Percentiles rank a stretch among this genome's conserved stretches.
Evolutionary conservation across 768 basidiomycete species (phyloP).

Genomic region (Trametes meyenii): DNA sequence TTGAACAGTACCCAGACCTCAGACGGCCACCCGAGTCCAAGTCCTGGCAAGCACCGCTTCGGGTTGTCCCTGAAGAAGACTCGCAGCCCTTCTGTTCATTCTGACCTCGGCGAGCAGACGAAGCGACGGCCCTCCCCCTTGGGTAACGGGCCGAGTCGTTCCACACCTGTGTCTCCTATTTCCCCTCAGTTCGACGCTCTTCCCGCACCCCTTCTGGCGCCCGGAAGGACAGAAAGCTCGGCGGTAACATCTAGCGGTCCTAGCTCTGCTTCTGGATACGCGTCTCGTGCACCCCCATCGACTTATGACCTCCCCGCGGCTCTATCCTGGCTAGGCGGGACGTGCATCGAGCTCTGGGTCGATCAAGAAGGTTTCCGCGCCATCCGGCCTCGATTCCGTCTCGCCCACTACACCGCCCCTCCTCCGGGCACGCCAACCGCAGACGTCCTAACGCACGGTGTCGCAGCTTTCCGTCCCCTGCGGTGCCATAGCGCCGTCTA

Average conservation of each 20-base stretch:
- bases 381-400: slow-evolving; percentile 58
- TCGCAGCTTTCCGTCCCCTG: slow-evolving; percentile 68
- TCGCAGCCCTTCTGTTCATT: not conserved
- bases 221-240: not conserved
- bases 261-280: not conserved
- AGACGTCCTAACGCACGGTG: slow-evolving; percentile 43
- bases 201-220: slow-evolving; percentile 1
- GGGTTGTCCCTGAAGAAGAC: slow-evolving; percentile 10
- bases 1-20: slow-evolving; percentile 1
- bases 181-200: not conserved
- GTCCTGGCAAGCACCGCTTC: not conserved
- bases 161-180: not conserved
- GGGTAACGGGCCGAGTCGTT: not conserved
- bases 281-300: not conserved
- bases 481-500: slow-evolving; percentile 63
- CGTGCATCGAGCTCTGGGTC: slow-evolving; percentile 64
- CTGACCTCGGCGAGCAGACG: not conserved
- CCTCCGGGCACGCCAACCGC: slow-evolving; percentile 26
- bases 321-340: slow-evolving; percentile 56
- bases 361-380: slow-evolving; percentile 86
- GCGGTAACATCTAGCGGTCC: not conserved
- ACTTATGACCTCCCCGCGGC: slow-evolving; percentile 37
- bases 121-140: not conserved
- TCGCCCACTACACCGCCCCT: slow-evolving; percentile 51
- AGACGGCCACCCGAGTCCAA: not conserved